Evolutionary conservation across 2,329 filamentous ascomycete genomes (phyloP).

Genomic region (Zymoseptoria pseudotritici): DNA sequence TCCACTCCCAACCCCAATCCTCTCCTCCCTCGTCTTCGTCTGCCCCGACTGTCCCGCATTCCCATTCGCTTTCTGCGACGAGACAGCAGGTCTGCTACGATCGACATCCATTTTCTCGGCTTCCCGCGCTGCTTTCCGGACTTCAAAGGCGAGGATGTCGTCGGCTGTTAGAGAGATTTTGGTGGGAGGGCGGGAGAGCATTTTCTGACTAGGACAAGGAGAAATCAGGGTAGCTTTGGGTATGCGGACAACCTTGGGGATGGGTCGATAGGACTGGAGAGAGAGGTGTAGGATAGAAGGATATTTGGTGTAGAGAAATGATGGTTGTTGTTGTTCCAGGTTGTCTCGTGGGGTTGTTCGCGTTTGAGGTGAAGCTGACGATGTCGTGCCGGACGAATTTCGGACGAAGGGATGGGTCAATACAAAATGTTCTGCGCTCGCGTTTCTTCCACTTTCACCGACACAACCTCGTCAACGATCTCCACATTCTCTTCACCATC

Average conservation of each 20-base stretch:
- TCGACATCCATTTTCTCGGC: conserved; percentile 9
- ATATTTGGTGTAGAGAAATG: too few relatives aligned
- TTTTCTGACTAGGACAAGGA: conserved; percentile 5
- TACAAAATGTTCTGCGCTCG: background rate
- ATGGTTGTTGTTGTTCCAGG: too few relatives aligned
- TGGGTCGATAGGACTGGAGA: too few relatives aligned
- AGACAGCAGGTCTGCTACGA: background rate
- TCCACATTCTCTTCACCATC: too few relatives aligned
- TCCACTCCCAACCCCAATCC: conserved; percentile 21
- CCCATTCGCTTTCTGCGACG: background rate
- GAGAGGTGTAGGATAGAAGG: too few relatives aligned
- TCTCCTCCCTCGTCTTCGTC: conserved; percentile 20
- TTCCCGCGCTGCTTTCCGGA: conserved; percentile 25
- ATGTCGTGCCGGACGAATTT: background rate
- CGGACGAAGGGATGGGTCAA: background rate
- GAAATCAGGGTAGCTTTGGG: too few relatives aligned
- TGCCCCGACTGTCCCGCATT: too few relatives aligned
- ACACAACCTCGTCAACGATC: too few relatives aligned
- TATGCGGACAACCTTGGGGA: too few relatives aligned
- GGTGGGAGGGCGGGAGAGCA: conserved; percentile 31
- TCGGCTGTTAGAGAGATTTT: conserved; percentile 30
- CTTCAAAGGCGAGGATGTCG: conserved; percentile 28
- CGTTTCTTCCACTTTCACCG: background rate
- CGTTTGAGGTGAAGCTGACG: background rate
- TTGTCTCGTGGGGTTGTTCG: too few relatives aligned